These are phyloP conservation scores for Mucor piriformis DNA, from an alignment of 371 early-diverging fungal species.

Conservation along the genomic window DNA sequence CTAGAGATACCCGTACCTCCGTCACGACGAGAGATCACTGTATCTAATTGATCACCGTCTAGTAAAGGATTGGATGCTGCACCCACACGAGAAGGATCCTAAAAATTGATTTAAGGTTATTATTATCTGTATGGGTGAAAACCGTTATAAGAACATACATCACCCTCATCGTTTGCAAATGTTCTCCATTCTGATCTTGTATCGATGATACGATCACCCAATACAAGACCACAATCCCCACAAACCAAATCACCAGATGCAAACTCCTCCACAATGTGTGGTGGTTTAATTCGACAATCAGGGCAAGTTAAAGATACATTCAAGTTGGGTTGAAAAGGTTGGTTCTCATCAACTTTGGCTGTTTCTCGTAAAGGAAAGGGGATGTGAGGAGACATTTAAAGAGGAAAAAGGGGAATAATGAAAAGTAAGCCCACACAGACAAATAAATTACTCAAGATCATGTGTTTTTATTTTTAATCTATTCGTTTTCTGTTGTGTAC, in stretches of 20 bases:
- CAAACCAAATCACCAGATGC: conserved; percentile 92
- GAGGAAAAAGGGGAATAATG: conserved; percentile 1
- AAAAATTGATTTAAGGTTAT: neutral
- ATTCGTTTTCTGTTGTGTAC: neutral
- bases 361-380: conserved; percentile 48
- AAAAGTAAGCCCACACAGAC: too few relatives aligned
- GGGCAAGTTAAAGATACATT: conserved; percentile 72
- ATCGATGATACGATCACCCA: conserved; percentile 97
- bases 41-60: conserved; percentile 87
- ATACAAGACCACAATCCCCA: conserved; percentile 95
- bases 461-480: neutral
- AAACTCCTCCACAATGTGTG: conserved; percentile 97
- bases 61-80: conserved; percentile 90
- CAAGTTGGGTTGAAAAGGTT: conserved; percentile 50
- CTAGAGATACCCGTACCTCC: conserved; percentile 76
- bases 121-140: neutral
- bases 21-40: conserved; percentile 83
- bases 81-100: conserved; percentile 99
- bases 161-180: conserved; percentile 93
- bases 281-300: conserved; percentile 79
- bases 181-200: conserved; percentile 99
- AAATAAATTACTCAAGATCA: too few relatives aligned
- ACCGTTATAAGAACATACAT: conserved; percentile 40
- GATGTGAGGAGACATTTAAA: conserved; percentile 36
- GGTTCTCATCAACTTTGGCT: conserved; percentile 32